Evolutionary conservation across 495 filamentous ascomycete genomes (phyloP).

Genomic region (Penicillium canariense): DNA sequence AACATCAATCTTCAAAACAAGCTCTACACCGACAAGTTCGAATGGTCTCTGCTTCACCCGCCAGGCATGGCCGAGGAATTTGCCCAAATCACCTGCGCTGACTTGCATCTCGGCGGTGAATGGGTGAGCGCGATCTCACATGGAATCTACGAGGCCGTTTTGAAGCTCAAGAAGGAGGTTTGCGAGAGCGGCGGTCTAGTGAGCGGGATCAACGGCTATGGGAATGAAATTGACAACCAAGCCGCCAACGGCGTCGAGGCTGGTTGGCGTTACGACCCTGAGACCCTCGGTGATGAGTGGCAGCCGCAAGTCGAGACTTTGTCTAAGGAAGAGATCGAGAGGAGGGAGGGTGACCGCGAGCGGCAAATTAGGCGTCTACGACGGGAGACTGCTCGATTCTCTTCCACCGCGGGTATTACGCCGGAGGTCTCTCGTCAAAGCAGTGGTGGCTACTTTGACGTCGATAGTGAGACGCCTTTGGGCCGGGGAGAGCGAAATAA

Average conservation of each 20-base stretch:
- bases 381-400: constrained; percentile 89
- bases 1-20: constrained; percentile 91
- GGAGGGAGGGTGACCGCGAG: constrained; percentile 92
- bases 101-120: constrained; percentile 84
- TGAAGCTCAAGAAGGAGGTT: constrained; percentile 92
- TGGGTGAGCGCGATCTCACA: constrained; percentile 94
- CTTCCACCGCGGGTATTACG: constrained; percentile 73
- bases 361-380: constrained; percentile 81
- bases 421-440: constrained; percentile 58
- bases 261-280: constrained; percentile 92
- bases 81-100: constrained; percentile 86
- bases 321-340: constrained; percentile 96
- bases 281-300: constrained; percentile 88
- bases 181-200: constrained; percentile 84
- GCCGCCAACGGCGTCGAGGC: constrained; percentile 74
- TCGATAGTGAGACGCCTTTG: constrained; percentile 64
- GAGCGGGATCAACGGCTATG: constrained; percentile 64
- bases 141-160: constrained; percentile 93
- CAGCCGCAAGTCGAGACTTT: constrained; percentile 88
- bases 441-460: constrained; percentile 58
- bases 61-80: constrained; percentile 89
- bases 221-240: constrained; percentile 83
- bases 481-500: constrained; percentile 86
- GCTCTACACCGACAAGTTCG: constrained; percentile 95
- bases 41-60: constrained; percentile 94